Evolutionary conservation across 768 basidiomycete genomes (phyloP).

Genomic region (Macrolepiota fuliginosa): DNA sequence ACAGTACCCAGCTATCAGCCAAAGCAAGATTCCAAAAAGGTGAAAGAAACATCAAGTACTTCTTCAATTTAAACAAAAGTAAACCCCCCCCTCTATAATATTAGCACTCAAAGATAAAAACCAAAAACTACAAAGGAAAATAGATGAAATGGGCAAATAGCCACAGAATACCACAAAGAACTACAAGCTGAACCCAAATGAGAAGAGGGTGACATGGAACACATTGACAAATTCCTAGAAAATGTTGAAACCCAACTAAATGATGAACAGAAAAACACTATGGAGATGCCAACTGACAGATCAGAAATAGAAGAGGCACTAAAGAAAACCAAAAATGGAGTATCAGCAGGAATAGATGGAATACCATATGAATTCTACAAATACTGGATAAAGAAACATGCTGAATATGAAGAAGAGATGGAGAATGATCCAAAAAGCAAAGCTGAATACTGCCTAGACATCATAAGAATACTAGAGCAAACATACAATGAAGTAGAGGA

Average conservation of each 20-base stretch:
- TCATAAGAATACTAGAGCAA: slow-evolving; percentile 5
- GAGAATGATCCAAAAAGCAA: slow-evolving; percentile 1
- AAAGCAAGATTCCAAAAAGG: background rate
- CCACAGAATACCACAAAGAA: background rate
- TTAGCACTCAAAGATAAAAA: background rate
- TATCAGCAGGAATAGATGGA: slow-evolving; percentile 20
- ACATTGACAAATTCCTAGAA: background rate
- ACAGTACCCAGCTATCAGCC: background rate
- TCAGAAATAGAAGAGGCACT: background rate
- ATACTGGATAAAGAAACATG: background rate
- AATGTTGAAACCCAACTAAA: background rate
- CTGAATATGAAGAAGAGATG: background rate
- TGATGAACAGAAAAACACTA: background rate
- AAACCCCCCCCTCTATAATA: background rate
- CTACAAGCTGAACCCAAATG: background rate
- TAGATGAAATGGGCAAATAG: slow-evolving; percentile 8
- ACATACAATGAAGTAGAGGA: slow-evolving; percentile 27
- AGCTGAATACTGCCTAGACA: slow-evolving; percentile 11
- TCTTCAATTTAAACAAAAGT: background rate
- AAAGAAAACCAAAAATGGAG: slow-evolving; percentile 8
- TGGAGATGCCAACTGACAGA: background rate
- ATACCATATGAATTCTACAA: slow-evolving; percentile 26
- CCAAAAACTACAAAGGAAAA: background rate
- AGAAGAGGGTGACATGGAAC: background rate
- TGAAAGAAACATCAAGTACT: background rate